These are phyloP conservation scores for Dictyostelium firmibasis DNA, from an alignment of 78 protist species.

Conservation along the genomic window DNA sequence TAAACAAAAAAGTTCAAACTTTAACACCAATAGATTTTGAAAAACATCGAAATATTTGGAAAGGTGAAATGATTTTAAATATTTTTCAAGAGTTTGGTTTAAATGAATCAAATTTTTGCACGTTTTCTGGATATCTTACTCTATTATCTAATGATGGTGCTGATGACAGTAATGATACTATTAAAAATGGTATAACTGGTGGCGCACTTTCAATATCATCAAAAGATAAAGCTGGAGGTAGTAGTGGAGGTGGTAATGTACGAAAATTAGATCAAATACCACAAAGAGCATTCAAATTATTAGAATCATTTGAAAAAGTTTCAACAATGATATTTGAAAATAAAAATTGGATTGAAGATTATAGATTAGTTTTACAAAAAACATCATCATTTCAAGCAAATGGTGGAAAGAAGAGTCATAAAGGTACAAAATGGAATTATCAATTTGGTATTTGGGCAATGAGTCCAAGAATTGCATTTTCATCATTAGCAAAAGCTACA, in stretches of 20 bases:
- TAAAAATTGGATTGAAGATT: neutral
- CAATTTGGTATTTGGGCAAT: conserved; percentile 44
- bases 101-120: neutral
- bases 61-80: neutral
- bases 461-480: conserved; percentile 53
- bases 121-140: neutral
- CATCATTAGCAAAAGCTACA: neutral
- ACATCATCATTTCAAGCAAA: neutral
- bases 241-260: neutral
- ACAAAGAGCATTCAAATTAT: neutral
- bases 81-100: neutral
- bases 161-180: neutral
- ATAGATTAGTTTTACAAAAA: conserved; percentile 9
- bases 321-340: neutral
- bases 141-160: neutral
- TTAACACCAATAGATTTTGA: conserved; percentile 27
- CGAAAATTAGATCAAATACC: neutral
- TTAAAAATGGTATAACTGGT: neutral
- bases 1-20: neutral
- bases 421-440: neutral
- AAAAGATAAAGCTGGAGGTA: neutral
- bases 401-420: neutral
- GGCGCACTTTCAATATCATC: neutral
- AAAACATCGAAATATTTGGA: conserved; percentile 22
- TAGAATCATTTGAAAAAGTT: conserved; percentile 3